Base-by-base conservation (phyloP, 2,329 filamentous ascomycete species). In the Colletotrichum gloeosporioides region DNA sequence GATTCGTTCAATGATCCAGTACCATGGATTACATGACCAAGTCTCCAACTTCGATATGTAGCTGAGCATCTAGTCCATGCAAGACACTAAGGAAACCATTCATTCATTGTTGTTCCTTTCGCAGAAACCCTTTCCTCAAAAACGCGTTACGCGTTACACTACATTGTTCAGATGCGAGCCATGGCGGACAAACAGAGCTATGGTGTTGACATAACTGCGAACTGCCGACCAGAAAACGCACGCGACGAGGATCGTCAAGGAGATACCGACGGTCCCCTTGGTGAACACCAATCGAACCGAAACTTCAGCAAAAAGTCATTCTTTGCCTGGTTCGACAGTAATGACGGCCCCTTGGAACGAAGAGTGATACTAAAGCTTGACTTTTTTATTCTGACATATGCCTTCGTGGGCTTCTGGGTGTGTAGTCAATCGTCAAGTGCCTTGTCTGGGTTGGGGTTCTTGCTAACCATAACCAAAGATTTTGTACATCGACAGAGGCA, bases 91-190 rank as follows among this genome's bases (percentile, higher is more conserved):
- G 22, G 22, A 22, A 22, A 22, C 22, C 22, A 22, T 22, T 22
- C 22, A 22, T 22, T 22, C 22, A 22, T 22, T 22, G 22, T 22
- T 22, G 22, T 22, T 22, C 22, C 22, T 22, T 22, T 22, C 22
- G 22, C 22, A 22, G 1, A 36, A 36, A 4, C 3, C 16, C 8
- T 39, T 7, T 18, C 16, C 16, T 39, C 16, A 5, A 16, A 44
- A 44, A 18, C 18, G 39, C 0, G 18, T 44, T n/a, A 0, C 39
- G 3, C 10, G 6, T 8, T 1, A 44, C 12, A 6, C 0, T 44
- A 6, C 9, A 12, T 12, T 6, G 8, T 44, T 0, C 36, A 44
- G 36, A 3, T 44, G 1, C 2, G 39, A 44, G 39, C 2, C 39
- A 44, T 44, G 39, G 39, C 18, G 9, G 39, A 44, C 18, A 44